Evolutionary conservation across 441 rosid species (phyloP).

Genomic region (Gossypium trilobum): DNA sequence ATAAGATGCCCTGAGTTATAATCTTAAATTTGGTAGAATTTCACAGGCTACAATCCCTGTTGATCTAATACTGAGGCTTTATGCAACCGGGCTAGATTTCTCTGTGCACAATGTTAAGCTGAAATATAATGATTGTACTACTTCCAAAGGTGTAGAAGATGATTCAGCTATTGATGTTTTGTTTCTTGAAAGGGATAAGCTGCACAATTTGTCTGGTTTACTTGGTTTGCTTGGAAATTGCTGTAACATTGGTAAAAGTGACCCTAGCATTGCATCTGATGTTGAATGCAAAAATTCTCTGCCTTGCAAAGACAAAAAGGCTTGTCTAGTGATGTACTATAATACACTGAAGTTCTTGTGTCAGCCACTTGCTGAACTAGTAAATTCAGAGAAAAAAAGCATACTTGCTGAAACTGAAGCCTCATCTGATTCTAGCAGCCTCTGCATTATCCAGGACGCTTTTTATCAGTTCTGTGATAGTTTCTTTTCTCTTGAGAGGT

Average conservation of each 20-base stretch:
- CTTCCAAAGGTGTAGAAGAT: conserved; percentile 30
- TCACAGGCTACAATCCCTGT: conserved; percentile 52
- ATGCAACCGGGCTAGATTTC: conserved; percentile 52
- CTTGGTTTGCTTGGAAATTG: conserved; percentile 38
- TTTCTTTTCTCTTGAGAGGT: conserved; percentile 40
- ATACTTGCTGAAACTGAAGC: conserved; percentile 41
- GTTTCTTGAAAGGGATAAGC: conserved; percentile 34
- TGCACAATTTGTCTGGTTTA: conserved; percentile 35
- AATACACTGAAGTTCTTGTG: conserved; percentile 68
- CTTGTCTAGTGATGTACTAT: conserved; percentile 36
- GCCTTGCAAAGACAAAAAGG: conserved; percentile 27
- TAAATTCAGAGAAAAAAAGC: conserved; percentile 48
- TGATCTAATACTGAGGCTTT: conserved; percentile 55
- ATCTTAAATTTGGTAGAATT: conserved; percentile 17
- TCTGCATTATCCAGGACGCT: conserved; percentile 45
- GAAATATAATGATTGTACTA: conserved; percentile 24
- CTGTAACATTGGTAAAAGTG: conserved; percentile 25
- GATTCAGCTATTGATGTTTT: conserved; percentile 34
- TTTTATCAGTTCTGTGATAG: conserved; percentile 50
- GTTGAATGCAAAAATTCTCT: conserved; percentile 17
- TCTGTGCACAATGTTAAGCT: conserved; percentile 28
- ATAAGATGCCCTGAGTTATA: conserved; percentile 12
- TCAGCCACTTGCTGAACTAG: conserved; percentile 65
- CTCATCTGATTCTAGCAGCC: conserved; percentile 29
- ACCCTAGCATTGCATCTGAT: conserved; percentile 17